Evolutionary conservation across 169 alveolate genomes (phyloP).

Genomic region (Ichthyophthirius multifiliis): DNA sequence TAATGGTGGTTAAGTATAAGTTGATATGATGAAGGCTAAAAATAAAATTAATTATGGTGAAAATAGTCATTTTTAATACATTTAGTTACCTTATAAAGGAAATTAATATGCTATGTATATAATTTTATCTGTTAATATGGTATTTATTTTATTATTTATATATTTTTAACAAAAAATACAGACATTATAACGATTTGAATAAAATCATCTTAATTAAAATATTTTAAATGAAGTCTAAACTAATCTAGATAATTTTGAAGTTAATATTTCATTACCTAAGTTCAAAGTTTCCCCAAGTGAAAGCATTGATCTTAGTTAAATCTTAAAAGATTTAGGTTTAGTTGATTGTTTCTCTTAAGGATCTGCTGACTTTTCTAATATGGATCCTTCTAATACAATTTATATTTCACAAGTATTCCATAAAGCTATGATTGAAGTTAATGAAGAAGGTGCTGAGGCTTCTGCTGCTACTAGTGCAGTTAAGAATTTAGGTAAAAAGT

Average conservation of each 20-base stretch:
- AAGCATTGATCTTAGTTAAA: no score
- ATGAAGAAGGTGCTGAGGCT: conserved; percentile 17
- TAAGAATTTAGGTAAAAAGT: no score
- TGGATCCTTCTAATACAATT: not conserved
- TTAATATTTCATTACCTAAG: not conserved
- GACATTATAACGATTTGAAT: no score
- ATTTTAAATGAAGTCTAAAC: no score
- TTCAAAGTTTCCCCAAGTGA: no score
- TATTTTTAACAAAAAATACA: no score
- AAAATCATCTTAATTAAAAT: no score
- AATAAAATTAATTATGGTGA: not conserved
- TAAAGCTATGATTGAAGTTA: conserved; percentile 13
- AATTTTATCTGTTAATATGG: no score
- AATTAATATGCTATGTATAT: not conserved
- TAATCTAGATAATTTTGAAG: not conserved
- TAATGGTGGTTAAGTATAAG: not conserved
- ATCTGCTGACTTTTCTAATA: not conserved
- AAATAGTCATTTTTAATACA: not conserved
- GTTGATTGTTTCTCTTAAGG: not conserved
- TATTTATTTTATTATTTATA: no score
- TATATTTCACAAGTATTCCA: not conserved
- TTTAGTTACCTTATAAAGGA: not conserved
- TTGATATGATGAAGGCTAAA: not conserved
- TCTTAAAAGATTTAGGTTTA: not conserved
- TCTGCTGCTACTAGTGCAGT: conserved; percentile 3